phyloP scores from a whole-genome alignment of 305 asterid genomes.

The Plantago rigida region DNA sequence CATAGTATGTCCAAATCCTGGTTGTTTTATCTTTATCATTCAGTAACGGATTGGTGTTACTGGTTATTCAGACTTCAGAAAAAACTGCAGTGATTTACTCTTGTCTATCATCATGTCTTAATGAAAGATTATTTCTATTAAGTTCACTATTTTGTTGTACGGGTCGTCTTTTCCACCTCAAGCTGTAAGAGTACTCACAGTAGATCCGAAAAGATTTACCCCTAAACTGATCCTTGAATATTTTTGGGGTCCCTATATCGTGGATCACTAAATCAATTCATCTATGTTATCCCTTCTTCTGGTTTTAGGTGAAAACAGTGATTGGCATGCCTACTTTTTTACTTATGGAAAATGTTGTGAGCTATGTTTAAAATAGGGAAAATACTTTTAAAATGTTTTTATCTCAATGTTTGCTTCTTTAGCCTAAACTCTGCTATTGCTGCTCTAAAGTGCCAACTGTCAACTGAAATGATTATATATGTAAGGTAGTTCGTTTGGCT shows the following conservation, averaged over 20 bases:
- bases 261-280: too few species aligned
- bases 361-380: too few species aligned
- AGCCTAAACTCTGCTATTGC: neutral
- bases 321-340: too few species aligned
- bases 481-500: neutral
- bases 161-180: neutral
- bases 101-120: too few species aligned
- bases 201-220: neutral
- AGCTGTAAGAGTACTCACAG: neutral
- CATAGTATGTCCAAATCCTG: constrained; percentile 56
- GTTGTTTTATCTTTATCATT: constrained; percentile 29
- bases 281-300: too few species aligned
- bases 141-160: neutral
- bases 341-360: too few species aligned
- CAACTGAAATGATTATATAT: neutral
- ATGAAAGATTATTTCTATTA: too few species aligned
- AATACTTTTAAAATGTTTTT: too few species aligned
- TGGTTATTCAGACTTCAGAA: neutral
- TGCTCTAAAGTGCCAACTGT: neutral
- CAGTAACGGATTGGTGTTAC: constrained; percentile 4
- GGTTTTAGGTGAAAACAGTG: too few species aligned
- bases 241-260: too few species aligned
- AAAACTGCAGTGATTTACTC: too few species aligned
- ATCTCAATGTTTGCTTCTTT: neutral
- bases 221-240: too few species aligned